Evolutionary conservation across 179 eudicot genomes (phyloP), one percentile per base, ranked within the genome.

Genomic region (Actinidia chinensis): DNA sequence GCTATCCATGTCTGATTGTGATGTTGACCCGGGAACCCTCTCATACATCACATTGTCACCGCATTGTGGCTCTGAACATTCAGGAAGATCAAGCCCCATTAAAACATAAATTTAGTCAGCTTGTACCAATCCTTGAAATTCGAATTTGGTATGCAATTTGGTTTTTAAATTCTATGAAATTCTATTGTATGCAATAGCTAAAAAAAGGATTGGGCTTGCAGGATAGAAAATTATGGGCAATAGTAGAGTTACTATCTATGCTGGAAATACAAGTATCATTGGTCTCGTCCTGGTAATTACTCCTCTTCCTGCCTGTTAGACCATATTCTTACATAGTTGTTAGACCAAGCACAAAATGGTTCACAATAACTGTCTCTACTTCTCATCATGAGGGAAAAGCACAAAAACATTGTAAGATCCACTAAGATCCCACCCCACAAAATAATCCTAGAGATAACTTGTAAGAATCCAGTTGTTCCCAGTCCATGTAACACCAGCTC

Each of bases 171-270:
- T n/a, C n/a, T n/a, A n/a, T n/a, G n/a, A n/a, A n/a, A n/a, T n/a
- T n/a, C n/a, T n/a, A n/a, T n/a, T n/a, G n/a, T n/a, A n/a, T n/a
- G n/a, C n/a, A n/a, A n/a, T n/a, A n/a, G n/a, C n/a, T n/a, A n/a
- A n/a, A n/a, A n/a, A n/a, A n/a, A n/a, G n/a, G n/a, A n/a, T n/a
- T n/a, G n/a, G n/a, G n/a, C n/a, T n/a, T n/a, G n/a, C n/a, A n/a
- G n/a, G n/a, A n/a, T n/a, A n/a, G n/a, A n/a, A n/a, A n/a, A n/a
- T n/a, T n/a, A 91, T 78, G 91, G 98, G 95, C 28, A 95, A 94
- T 73, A 92, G 97, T 79, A 87, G 97, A 85, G 92, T 94, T 87
- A 95, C 98, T 64, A 90, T 94, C 56, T 94, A 88, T 82, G 81
- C 83, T 84, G 83, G 86, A 78, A 82, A 86, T 76, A 82, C 80